Evolutionary conservation across 2,329 filamentous ascomycete genomes (phyloP).

Genomic region (Penicillium verrucosum): DNA sequence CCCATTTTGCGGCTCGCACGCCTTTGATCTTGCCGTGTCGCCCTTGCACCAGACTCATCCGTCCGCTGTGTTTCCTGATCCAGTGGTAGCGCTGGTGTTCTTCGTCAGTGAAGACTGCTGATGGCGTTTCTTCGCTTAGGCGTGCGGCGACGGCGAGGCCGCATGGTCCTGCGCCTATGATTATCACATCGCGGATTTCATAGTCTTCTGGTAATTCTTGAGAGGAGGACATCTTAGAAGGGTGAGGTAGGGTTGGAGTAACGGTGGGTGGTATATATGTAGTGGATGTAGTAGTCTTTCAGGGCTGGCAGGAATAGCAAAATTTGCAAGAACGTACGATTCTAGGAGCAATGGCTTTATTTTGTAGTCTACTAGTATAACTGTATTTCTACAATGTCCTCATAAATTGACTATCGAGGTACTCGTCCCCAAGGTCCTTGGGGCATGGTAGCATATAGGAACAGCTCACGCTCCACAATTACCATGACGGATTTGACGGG

Average conservation of each 20-base stretch:
- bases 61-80: conserved; percentile 63
- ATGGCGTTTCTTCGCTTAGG: conserved; percentile 68
- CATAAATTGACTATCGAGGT: conserved; percentile 28
- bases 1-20: conserved; percentile 31
- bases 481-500: conserved; percentile 1
- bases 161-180: conserved; percentile 71
- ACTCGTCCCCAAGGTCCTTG: conserved; percentile 37
- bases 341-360: not conserved
- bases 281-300: not conserved
- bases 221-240: conserved; percentile 5
- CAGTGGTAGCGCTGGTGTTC: conserved; percentile 79
- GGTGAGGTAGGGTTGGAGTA: not conserved
- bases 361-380: not conserved
- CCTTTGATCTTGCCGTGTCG: conserved; percentile 27
- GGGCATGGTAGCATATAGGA: conserved; percentile 1
- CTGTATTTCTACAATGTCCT: conserved; percentile 19
- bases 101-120: conserved; percentile 77
- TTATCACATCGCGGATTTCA: conserved; percentile 58
- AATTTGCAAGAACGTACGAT: not conserved
- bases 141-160: conserved; percentile 71
- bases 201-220: not conserved
- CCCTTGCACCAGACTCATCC: conserved; percentile 49
- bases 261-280: not conserved
- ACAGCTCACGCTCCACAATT: conserved; percentile 5
- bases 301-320: not conserved